Evolutionary conservation across 2,329 filamentous ascomycete species (phyloP), one percentile per base, ranked within the genome.

Genomic region (Neodidymelliopsis sp.): DNA sequence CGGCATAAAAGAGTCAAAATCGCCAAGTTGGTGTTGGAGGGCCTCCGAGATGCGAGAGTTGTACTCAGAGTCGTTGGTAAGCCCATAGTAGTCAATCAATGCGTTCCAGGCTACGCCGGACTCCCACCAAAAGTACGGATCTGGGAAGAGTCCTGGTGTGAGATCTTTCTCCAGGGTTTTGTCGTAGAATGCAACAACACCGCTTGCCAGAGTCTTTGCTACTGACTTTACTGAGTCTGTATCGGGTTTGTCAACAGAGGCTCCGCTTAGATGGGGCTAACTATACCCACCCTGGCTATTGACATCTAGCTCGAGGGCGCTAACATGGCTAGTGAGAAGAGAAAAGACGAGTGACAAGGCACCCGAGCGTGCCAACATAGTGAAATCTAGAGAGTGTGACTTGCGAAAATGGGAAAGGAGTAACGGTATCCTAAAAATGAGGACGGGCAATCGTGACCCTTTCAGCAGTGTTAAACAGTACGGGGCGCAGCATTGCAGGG

Each of bases 31-130:
- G 57, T 60, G 27, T 61, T 72, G 46, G 66, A 76, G 71, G 77
- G 63, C 68, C 35, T 69, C 60, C 6, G 65, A 74, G 9, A 74
- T 65, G 22, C 70, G 59, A 2, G 57, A 39, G 35, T 76, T 69
- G 62, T 75, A 78, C 46, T 69, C 66, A 0, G 56, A 62, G 46
- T 80, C 75, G 22, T 72, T 67, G 1, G 76, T 78, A 50, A 79
- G 74, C 5, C 68, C 62, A 51, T 69, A 75, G 54, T 78, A 77
- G 27, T 76, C 73, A 22, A 68, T 44, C 11, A 70, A 11, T 2
- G 47, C 49, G 24, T 60, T 56, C 49, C 60, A 65, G 1, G 60
- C 49, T 1, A 56, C 37, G 4, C 63, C 65, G 2, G 54, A 40
- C 41, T 67, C 61, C 58, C 56, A 62, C 49, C 53, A 67, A 37